These are phyloP conservation scores for Nakazawaea wickerhamii DNA, from an alignment of 805 yeast species.

Conservation along the genomic window DNA sequence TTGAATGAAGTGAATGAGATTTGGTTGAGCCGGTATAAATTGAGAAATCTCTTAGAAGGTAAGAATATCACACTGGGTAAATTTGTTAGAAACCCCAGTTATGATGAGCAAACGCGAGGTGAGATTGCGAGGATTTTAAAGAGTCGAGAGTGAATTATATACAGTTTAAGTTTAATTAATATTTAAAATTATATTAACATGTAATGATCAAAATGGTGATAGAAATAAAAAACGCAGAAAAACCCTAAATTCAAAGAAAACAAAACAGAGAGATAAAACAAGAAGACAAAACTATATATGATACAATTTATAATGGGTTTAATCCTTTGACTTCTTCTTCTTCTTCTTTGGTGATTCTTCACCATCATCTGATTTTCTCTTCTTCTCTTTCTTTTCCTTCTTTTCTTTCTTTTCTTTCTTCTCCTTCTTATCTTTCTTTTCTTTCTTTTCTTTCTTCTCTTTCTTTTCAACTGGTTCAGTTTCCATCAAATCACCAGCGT, in stretches of 20 bases:
- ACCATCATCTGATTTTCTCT: conserved; percentile 29
- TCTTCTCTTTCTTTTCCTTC: conserved; percentile 33
- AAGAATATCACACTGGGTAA: neutral
- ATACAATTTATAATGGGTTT: conserved; percentile 4
- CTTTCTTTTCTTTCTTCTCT: conserved; percentile 38
- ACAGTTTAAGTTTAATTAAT: neutral
- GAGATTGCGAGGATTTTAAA: neutral
- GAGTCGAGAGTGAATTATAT: neutral
- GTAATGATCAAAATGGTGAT: neutral
- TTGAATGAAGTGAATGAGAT: conserved; percentile 3
- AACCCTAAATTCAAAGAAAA: neutral
- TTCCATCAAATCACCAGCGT: conserved; percentile 24
- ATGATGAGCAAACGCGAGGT: neutral
- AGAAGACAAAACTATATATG: neutral
- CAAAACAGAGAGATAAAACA: conserved; percentile 1
- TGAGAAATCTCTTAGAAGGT: conserved; percentile 2
- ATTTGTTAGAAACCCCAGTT: neutral
- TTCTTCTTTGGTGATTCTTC: conserved; percentile 30
- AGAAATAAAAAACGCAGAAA: neutral
- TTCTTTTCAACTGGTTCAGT: conserved; percentile 28
- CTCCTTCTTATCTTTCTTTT: conserved; percentile 46
- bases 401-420: conserved; percentile 45
- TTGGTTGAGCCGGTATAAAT: conserved; percentile 11
- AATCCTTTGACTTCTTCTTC: conserved; percentile 29
- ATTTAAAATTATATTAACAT: conserved; percentile 4